Base-by-base conservation (phyloP, 345 rosid species). In the Aquilaria sinensis region DNA sequence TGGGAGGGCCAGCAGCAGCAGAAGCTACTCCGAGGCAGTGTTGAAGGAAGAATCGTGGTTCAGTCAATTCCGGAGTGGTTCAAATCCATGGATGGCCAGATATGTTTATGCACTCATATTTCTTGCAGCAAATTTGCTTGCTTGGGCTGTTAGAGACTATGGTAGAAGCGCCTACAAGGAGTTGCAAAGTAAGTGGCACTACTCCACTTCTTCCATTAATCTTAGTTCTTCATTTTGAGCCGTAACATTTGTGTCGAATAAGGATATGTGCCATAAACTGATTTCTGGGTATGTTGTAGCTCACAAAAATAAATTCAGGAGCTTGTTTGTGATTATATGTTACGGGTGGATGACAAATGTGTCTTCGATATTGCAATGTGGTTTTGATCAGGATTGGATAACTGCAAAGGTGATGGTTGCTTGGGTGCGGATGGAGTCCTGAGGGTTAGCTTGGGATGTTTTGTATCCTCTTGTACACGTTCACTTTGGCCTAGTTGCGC, bases 11-110 rank as follows among this genome's bases (percentile, higher is more conserved):
- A 73, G 66, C 53, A 65, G 69, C 53, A 75, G 55, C 49, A 51
- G 56, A 55, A 63, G 51, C 13, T 71, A 70, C 13, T 75, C 79
- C 71, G 67, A 67, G 53, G 78, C 77, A 53, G 61, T 68, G 62
- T 62, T 68, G 23, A 81, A 85, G 72, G 78, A 68, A 50, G 70
- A 80, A 10, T 84, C 97, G 13, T 93, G 97, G 92, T 83, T 82
- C 68, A 74, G 81, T 51, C 98, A 90, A 71, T 93, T 93, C 64
- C 77, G 81, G 11, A 83, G 88, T 63, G 92, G 87, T 29, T 81
- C 80, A 29, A 93, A 93, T 70, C 97, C 98, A 1, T 88, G 98
- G 98, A 86, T 90, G 90, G 97, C 97, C 43, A 83, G 98, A 79
- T 93, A 87, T 66, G 88, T 72, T 51, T 88, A 87, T 53, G 96